These are phyloP conservation scores for Priceomyces medius DNA, from an alignment of 805 yeast species.

Conservation along the genomic window DNA sequence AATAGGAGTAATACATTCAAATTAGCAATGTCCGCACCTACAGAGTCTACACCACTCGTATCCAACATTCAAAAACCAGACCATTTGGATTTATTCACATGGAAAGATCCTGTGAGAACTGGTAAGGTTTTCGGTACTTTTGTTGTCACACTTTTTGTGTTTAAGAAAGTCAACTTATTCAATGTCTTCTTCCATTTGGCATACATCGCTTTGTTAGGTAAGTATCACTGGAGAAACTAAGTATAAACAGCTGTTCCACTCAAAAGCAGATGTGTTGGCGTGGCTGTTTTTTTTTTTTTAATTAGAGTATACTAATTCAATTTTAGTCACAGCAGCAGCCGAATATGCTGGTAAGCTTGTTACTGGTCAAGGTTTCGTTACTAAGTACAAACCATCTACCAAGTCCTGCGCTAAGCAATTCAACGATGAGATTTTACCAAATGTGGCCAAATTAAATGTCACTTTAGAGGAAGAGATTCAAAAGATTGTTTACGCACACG, in stretches of 20 bases:
- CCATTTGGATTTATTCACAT: conserved; percentile 56
- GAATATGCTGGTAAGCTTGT: conserved; percentile 74
- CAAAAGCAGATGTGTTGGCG: neutral
- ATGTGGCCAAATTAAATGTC: conserved; percentile 45
- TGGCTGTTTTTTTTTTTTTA: neutral
- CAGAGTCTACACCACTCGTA: conserved; percentile 5
- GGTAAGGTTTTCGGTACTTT: conserved; percentile 73
- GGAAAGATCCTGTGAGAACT: conserved; percentile 75
- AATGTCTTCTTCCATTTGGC: conserved; percentile 60
- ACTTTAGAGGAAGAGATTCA: conserved; percentile 53
- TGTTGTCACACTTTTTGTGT: conserved; percentile 50
- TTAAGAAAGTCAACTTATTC: conserved; percentile 63
- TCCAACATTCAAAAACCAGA: conserved; percentile 8
- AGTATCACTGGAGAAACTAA: conserved; percentile 15
- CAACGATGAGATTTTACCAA: conserved; percentile 41
- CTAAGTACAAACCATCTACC: conserved; percentile 67
- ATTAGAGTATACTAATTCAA: conserved; percentile 20
- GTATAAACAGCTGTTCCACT: neutral
- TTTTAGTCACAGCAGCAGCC: conserved; percentile 59
- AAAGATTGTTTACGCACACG: conserved; percentile 62
- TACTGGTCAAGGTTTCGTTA: conserved; percentile 78
- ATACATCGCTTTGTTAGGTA: conserved; percentile 53
- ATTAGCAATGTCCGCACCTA: conserved; percentile 6
- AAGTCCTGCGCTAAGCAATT: conserved; percentile 34
- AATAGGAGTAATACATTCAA: conserved; percentile 5